Base-by-base conservation (phyloP, 805 yeast species). In the Wickerhamomyces queroliae region DNA sequence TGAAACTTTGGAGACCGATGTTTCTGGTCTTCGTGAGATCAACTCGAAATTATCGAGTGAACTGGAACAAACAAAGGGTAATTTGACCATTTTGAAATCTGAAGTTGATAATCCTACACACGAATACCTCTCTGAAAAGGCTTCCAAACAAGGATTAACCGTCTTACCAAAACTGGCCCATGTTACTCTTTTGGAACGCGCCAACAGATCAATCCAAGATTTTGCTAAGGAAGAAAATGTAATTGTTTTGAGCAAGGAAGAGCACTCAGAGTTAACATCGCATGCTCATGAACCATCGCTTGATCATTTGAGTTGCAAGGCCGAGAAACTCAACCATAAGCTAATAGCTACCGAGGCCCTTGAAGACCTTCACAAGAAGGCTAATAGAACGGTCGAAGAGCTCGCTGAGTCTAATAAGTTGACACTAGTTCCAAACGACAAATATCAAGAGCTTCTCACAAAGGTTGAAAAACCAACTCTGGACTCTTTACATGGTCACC, bases 61-160 rank as follows among this genome's bases (percentile, higher is more conserved):
- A 22, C 27, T 50, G 6, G 42, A 40, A 11, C 25, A 41, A 5
- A 41, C 46, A 7, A 33, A 34, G 17, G 46, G 44, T 7, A 44
- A 47, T 24, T 30, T 50, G 6, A 34, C 42, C 6, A 27, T 38
- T 1, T 24, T 46, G 40, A 45, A 48, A 21, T 17, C 19, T 10
- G 38, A 39, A 36, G n/a, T 53, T 11, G 52, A 48, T 5, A 41
- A 46, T 10, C 75, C 77, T 5, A 50, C 63, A 11, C 46, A 52
- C 13, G 63, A 55, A 5, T 55, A 52, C 35, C 40, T 64, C 23
- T 42, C 40, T 18, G 47, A 48, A 9, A 58, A 58, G 32, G 62
- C 70, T 5, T 24, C 39, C 9, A 39, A 35, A 8, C 56, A 48
- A 38, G 63, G 64, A 6, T 44, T 55, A 16, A 50, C 50, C 16